phyloP scores from a whole-genome alignment of 768 basidiomycete genomes.

The Cystobasidium onofrii region DNA sequence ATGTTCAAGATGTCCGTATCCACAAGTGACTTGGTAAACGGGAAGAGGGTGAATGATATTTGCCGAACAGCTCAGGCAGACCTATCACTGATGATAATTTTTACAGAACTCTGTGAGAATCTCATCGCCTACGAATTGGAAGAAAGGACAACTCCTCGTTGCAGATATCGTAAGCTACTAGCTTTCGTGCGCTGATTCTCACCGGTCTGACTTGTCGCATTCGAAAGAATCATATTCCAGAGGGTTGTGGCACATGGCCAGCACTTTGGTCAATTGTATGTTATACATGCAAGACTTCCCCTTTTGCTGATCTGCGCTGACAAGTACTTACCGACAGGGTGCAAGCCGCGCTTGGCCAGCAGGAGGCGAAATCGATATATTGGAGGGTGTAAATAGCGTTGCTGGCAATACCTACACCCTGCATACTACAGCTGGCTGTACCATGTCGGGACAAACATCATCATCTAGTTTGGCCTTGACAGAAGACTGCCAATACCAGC shows the following conservation, averaged over 20 bases:
- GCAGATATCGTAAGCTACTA: constrained; percentile 5
- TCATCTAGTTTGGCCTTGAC: neutral
- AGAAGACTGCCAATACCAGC: constrained; percentile 15
- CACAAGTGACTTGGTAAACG: constrained; percentile 6
- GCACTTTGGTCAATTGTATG: constrained; percentile 34
- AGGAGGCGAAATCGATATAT: constrained; percentile 60
- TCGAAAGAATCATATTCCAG: constrained; percentile 20
- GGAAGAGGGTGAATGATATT: neutral
- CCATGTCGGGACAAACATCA: neutral
- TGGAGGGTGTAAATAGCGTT: constrained; percentile 68
- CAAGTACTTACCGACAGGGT: neutral
- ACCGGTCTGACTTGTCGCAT: neutral
- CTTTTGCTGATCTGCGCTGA: neutral
- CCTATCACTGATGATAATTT: neutral
- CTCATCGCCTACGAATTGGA: constrained; percentile 28
- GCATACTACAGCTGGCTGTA: constrained; percentile 18
- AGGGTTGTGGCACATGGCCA: constrained; percentile 33
- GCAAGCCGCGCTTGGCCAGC: constrained; percentile 33
- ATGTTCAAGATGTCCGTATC: constrained; percentile 28
- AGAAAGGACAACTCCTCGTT: constrained; percentile 21
- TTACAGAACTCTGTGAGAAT: constrained; percentile 25
- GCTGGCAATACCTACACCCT: constrained; percentile 52
- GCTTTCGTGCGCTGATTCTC: no score
- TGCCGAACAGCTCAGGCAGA: neutral
- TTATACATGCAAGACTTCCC: no score